Evolutionary conservation across 768 basidiomycete genomes (phyloP).

Genomic region (Boletus subparvulus): DNA sequence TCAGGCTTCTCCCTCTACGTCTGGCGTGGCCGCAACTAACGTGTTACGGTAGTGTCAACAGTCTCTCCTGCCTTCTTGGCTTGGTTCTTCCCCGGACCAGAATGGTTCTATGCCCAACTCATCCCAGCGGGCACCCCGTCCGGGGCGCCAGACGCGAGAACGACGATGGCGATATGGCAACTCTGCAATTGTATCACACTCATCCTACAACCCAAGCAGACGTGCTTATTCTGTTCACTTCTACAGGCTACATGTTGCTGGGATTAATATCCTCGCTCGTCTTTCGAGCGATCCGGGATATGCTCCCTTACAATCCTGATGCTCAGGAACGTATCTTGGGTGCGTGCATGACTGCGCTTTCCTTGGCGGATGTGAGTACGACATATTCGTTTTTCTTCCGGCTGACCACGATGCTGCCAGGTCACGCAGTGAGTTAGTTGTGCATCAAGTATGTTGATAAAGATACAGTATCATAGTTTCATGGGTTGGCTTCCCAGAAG

Average conservation of each 20-base stretch:
- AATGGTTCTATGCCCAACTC: conserved; percentile 67
- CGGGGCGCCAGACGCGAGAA: conserved; percentile 44
- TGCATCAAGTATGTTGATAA: conserved; percentile 2
- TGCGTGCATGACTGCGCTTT: conserved; percentile 58
- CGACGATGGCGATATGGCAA: conserved; percentile 65
- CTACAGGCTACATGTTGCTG: conserved; percentile 58
- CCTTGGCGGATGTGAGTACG: conserved; percentile 64
- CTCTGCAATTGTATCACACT: conserved; percentile 57
- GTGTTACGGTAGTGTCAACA: conserved; percentile 43
- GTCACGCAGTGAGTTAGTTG: conserved; percentile 54
- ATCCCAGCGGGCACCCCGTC: conserved; percentile 44
- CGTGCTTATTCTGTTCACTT: background rate
- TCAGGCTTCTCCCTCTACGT: conserved; percentile 25
- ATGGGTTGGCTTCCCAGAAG: conserved; percentile 55
- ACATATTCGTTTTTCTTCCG: background rate
- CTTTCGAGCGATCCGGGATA: conserved; percentile 64
- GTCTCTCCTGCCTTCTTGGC: conserved; percentile 50
- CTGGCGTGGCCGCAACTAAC: conserved; percentile 13
- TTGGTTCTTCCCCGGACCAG: conserved; percentile 58
- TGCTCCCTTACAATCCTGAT: conserved; percentile 52
- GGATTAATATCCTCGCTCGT: conserved; percentile 65
- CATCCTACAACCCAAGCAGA: background rate
- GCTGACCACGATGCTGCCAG: conserved; percentile 33
- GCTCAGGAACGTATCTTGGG: conserved; percentile 72
- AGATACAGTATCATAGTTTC: conserved; percentile 54